Evolutionary conservation across 108 stramenopile genomes (phyloP).

Genomic region (Pseudonitzschia multistriata): DNA sequence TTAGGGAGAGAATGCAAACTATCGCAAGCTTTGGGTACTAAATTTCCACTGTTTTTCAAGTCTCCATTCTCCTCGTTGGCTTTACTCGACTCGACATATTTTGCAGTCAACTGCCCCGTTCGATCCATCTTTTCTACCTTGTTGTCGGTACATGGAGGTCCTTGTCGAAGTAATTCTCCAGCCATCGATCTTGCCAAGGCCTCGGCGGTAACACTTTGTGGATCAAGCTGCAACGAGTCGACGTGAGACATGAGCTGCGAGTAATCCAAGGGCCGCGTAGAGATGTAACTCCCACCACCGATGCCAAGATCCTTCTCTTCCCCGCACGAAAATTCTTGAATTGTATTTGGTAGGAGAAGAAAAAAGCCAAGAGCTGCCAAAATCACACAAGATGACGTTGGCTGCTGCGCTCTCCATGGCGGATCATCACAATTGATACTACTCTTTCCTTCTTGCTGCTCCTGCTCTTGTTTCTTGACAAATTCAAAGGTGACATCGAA

Average conservation of each 20-base stretch:
- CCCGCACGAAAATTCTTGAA: not conserved
- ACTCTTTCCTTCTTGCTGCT: not conserved
- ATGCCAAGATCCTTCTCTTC: not conserved
- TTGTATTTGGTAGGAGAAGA: not conserved
- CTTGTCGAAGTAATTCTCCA: not conserved
- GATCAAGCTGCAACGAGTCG: constrained; percentile 12
- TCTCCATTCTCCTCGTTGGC: constrained; percentile 7
- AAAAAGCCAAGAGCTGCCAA: constrained; percentile 7
- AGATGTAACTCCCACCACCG: constrained; percentile 3
- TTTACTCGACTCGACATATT: not conserved
- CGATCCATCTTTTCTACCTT: not conserved
- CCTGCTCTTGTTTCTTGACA: constrained; percentile 1
- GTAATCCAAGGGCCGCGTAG: constrained; percentile 6
- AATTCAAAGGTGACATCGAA: constrained; percentile 27
- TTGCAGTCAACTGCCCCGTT: not conserved
- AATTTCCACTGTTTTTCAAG: not conserved
- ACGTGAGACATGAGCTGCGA: constrained; percentile 1
- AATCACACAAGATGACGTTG: not conserved
- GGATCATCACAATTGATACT: not conserved
- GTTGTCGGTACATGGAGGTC: not conserved
- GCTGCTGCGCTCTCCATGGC: not conserved
- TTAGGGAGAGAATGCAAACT: not conserved
- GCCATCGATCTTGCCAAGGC: constrained; percentile 7
- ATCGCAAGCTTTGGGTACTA: not conserved
- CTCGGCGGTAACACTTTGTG: not conserved